Evolutionary conservation across 805 yeast genomes (phyloP).

Genomic region (Naumovozyma castellii): DNA sequence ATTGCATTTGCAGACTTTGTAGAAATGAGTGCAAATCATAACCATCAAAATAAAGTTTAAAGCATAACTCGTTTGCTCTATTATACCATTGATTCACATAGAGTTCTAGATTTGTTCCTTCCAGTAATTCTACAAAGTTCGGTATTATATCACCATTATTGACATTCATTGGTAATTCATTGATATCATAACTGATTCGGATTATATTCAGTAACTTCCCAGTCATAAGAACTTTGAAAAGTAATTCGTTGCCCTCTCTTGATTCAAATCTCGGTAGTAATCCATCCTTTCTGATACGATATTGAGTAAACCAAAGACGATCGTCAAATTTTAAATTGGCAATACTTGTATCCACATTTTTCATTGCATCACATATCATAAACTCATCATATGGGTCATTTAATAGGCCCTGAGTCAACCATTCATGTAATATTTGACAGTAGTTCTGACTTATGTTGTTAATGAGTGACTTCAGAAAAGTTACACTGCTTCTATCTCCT

Average conservation of each 20-base stretch:
- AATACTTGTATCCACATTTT: slow-evolving; percentile 6
- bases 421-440: slow-evolving; percentile 56
- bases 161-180: slow-evolving; percentile 7
- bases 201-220: slow-evolving; percentile 75
- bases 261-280: slow-evolving; percentile 56
- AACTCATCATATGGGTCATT: slow-evolving; percentile 80
- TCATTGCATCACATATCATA: slow-evolving; percentile 42
- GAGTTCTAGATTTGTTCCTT: slow-evolving; percentile 39
- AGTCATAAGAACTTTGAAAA: slow-evolving; percentile 56
- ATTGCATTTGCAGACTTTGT: slow-evolving; percentile 44
- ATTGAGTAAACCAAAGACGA: slow-evolving; percentile 67
- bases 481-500: slow-evolving; percentile 53
- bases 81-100: slow-evolving; percentile 52
- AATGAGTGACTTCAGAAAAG: slow-evolving; percentile 44
- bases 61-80: slow-evolving; percentile 55
- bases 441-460: slow-evolving; percentile 54
- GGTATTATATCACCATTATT: neutral
- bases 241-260: slow-evolving; percentile 33
- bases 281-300: slow-evolving; percentile 64
- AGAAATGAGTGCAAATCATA: slow-evolving; percentile 44
- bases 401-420: slow-evolving; percentile 69
- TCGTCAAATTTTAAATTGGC: slow-evolving; percentile 32
- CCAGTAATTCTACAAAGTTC: slow-evolving; percentile 14
- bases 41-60: slow-evolving; percentile 51
- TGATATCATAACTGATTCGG: slow-evolving; percentile 26